These are phyloP conservation scores for Venturia aucupariae DNA, from an alignment of 2,329 filamentous ascomycete genomes.

Conservation along the genomic window DNA sequence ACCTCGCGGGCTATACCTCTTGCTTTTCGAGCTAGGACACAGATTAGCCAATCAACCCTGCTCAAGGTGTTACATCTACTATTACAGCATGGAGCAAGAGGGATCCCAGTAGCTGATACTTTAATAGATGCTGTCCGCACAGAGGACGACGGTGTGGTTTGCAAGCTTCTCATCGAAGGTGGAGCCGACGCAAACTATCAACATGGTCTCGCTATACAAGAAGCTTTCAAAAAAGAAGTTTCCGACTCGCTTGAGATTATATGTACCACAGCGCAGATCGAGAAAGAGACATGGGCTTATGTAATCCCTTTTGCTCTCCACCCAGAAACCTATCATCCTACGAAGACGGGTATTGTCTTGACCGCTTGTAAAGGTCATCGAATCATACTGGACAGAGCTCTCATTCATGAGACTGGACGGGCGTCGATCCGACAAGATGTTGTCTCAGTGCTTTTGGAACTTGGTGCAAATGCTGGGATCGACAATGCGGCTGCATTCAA, in stretches of 20 bases:
- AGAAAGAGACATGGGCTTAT: background rate
- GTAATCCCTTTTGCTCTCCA: constrained; percentile 4
- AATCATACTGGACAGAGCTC: constrained; percentile 3
- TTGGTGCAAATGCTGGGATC: background rate
- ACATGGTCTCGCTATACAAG: constrained; percentile 7
- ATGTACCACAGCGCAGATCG: background rate
- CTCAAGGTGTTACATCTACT: background rate
- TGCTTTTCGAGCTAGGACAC: constrained; percentile 1
- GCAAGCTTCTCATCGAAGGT: background rate
- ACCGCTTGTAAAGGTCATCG: background rate
- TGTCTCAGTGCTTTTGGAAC: background rate
- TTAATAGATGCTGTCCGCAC: background rate
- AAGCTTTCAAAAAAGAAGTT: constrained; percentile 4
- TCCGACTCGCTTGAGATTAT: background rate
- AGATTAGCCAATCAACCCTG: background rate
- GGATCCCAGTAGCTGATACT: background rate
- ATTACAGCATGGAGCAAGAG: background rate
- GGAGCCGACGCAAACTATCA: constrained; percentile 6
- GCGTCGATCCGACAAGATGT: background rate
- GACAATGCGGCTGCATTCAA: constrained; percentile 1
- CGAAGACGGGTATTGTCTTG: background rate
- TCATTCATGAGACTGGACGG: constrained; percentile 9
- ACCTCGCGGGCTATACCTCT: background rate
- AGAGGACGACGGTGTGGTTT: constrained; percentile 1
- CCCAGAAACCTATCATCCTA: background rate